Base-by-base conservation (phyloP, 1,139 yeast species). In the Protomyces macrosporus region DNA sequence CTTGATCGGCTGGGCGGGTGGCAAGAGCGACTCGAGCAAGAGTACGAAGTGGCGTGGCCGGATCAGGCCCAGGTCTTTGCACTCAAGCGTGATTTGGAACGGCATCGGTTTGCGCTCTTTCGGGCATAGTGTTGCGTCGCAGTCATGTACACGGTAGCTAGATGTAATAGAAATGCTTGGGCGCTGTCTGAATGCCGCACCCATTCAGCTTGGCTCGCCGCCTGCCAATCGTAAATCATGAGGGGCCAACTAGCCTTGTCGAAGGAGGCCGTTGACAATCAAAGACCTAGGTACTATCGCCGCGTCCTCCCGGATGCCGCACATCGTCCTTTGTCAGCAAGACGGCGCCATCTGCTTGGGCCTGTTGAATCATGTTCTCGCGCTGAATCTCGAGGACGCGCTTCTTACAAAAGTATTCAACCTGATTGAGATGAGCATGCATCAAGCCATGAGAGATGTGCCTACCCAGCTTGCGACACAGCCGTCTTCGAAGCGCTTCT, bases 331-430 rank as follows among this genome's bases (percentile, higher is more conserved):
- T 55, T 14, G 50, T 52, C 45, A 58, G 56, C 16, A 58, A 33
- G 36, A 51, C 42, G 14, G 62, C 62, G 5, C 62, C 62, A 7
- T 55, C 56, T 3, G 52, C 23, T 35, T 58, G 62, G 16, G 63
- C 63, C 58, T 60, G 57, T 39, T 54, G 53, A 30, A 60, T 53
- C 63, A 60, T 60, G 23, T 60, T 53, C 42, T 60, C 63, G 37
- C 58, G 45, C 54, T 54, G 58, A 34, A 60, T 53, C 58, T 60
- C 63, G 39, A 60, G 58, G 34, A 60, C 63, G 14, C 63, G 45
- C 54, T 60, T 60, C 58, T 60, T 60, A 54, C 58, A 34, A 42
- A 60, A 60, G 52, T 60, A 60, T 34, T 60, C 63, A 50, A 60
- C 53, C 53, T 50, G 35, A 7, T 14, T 4, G 10, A 39, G 7